phyloP scores from a whole-genome alignment of 1,284 basidiomycete species.

The Trametes sp. region DNA sequence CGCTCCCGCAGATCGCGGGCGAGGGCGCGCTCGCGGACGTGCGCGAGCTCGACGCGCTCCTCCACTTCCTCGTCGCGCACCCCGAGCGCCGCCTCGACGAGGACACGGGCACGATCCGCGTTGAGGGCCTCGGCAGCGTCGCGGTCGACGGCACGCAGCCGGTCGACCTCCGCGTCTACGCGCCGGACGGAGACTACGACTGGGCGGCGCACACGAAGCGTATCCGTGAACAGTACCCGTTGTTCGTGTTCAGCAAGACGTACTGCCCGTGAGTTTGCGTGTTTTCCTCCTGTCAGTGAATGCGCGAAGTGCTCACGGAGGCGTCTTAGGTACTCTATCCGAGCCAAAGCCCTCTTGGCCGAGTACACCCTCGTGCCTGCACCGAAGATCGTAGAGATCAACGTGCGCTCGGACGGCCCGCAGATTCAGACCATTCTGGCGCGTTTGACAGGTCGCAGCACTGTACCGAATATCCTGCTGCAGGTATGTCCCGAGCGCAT shows the following conservation, averaged over 20 bases:
- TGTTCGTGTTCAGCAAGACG: conserved; percentile 86
- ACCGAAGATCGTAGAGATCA: conserved; percentile 79
- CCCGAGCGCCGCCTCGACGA: conserved; percentile 52
- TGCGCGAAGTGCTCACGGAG: not conserved
- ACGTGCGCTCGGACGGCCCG: conserved; percentile 70
- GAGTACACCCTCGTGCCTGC: conserved; percentile 71
- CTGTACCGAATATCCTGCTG: conserved; percentile 81
- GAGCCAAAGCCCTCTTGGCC: conserved; percentile 73
- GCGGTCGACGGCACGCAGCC: conserved; percentile 50
- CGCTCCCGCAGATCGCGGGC: conserved; percentile 33
- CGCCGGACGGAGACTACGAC: conserved; percentile 47
- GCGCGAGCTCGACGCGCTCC: conserved; percentile 68
- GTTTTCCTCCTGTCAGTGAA: not conserved
- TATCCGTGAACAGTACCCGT: conserved; percentile 62
- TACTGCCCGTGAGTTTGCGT: conserved; percentile 65
- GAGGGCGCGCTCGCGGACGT: conserved; percentile 31
- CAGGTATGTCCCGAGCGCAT: conserved; percentile 27
- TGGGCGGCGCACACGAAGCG: conserved; percentile 57
- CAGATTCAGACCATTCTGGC: conserved; percentile 71
- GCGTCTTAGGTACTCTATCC: conserved; percentile 63
- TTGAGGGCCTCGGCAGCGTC: conserved; percentile 36
- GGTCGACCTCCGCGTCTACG: conserved; percentile 60
- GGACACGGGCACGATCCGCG: conserved; percentile 44
- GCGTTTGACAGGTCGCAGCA: conserved; percentile 69
- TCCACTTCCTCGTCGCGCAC: conserved; percentile 65